Percentiles rank a stretch among this genome's conserved stretches.
phyloP scores from a whole-genome alignment of 306 rosid genomes.

The Vigna hirtella region DNA sequence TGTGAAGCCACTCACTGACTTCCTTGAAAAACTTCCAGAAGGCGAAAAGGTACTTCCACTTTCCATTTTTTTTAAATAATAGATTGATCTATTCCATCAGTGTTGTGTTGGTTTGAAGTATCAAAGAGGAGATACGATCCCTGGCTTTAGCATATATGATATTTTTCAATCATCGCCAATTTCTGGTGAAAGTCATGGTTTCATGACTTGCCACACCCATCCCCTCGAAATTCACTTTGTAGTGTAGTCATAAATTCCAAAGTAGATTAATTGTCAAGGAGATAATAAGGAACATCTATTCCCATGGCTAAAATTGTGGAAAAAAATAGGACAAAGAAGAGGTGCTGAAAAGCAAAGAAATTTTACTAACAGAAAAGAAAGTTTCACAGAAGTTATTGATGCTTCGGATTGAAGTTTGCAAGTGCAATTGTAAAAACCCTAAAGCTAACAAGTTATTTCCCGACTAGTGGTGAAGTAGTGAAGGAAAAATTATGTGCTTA shows the following conservation, averaged over 20 bases:
- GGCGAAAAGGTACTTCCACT: slow-evolving; percentile 70
- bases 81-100: neutral
- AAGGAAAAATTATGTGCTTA: slow-evolving; percentile 11
- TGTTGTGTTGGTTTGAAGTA: neutral
- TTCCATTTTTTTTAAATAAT: slow-evolving; percentile 9
- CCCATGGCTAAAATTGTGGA: neutral
- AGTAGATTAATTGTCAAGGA: neutral
- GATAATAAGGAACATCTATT: neutral
- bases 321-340: neutral
- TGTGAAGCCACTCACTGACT: slow-evolving; percentile 84
- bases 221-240: neutral
- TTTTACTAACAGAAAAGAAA: neutral
- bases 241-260: neutral
- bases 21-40: slow-evolving; percentile 78
- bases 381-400: neutral
- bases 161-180: neutral
- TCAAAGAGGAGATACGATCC: slow-evolving; percentile 1
- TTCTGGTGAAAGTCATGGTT: too few relatives aligned
- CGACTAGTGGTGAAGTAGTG: slow-evolving; percentile 5
- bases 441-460: neutral
- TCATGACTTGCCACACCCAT: too few relatives aligned
- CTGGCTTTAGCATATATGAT: neutral
- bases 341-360: slow-evolving; percentile 9
- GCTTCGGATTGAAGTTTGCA: slow-evolving; percentile 2
- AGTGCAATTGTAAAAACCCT: neutral